These are phyloP conservation scores for Entomortierella parvispora DNA, from an alignment of 192 early-diverging fungal species.

Conservation along the genomic window DNA sequence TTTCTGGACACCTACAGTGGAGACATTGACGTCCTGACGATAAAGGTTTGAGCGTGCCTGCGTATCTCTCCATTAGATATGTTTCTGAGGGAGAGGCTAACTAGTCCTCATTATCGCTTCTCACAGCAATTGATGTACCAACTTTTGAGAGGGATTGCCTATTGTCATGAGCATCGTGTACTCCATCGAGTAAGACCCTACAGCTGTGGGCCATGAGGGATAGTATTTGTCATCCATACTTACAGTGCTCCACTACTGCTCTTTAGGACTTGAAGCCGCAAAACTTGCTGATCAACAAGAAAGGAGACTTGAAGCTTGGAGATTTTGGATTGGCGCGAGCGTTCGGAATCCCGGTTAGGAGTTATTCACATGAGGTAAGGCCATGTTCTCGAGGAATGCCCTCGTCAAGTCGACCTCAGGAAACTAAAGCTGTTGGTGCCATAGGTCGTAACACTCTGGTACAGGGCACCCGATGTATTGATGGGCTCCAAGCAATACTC, in stretches of 20 bases:
- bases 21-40: constrained; percentile 79
- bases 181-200: constrained; percentile 80
- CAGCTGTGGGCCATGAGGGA: not conserved
- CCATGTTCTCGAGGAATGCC: too few species aligned
- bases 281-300: constrained; percentile 95
- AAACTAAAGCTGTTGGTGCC: not conserved
- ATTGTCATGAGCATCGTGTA: constrained; percentile 96
- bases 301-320: constrained; percentile 82
- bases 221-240: not conserved
- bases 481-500: constrained; percentile 91
- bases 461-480: constrained; percentile 87
- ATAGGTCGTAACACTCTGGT: constrained; percentile 87
- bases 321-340: constrained; percentile 98
- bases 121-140: constrained; percentile 95
- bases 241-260: not conserved
- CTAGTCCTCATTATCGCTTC: not conserved
- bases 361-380: constrained; percentile 83
- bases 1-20: constrained; percentile 91
- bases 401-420: too few species aligned
- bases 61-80: not conserved
- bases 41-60: constrained; percentile 73
- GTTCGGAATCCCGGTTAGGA: constrained; percentile 94
- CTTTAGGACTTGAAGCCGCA: constrained; percentile 85
- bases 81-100: not conserved
- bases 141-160: constrained; percentile 95